phyloP scores from a whole-genome alignment of 2,329 filamentous ascomycete species.

The Alternaria triticina region DNA sequence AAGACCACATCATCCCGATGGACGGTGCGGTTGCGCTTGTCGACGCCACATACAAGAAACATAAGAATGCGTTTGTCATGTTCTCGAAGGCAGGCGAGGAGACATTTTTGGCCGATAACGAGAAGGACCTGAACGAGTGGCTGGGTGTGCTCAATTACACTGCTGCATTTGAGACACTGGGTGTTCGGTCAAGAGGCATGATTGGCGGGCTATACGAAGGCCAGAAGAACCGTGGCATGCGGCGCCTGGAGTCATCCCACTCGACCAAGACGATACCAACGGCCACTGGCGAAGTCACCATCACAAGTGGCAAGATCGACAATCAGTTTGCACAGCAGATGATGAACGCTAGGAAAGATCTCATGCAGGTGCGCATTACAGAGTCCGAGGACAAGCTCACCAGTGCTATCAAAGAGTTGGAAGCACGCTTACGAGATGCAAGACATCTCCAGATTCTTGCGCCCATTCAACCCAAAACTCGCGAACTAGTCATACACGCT shows the following conservation, averaged over 20 bases:
- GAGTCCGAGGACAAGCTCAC: conserved; percentile 83
- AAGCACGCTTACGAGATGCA: conserved; percentile 84
- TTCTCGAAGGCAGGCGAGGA: conserved; percentile 85
- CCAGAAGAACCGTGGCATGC: conserved; percentile 74
- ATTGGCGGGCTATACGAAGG: conserved; percentile 85
- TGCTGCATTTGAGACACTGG: conserved; percentile 89
- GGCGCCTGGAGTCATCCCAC: conserved; percentile 67
- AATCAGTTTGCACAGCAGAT: conserved; percentile 87
- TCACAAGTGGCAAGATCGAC: conserved; percentile 76
- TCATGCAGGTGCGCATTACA: conserved; percentile 82
- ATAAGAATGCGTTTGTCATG: conserved; percentile 94
- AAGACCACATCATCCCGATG: conserved; percentile 90
- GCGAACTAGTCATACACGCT: conserved; percentile 83
- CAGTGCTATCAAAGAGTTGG: conserved; percentile 75
- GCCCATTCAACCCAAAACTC: conserved; percentile 87
- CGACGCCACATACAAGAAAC: conserved; percentile 87
- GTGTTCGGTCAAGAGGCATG: conserved; percentile 87
- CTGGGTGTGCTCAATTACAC: conserved; percentile 95
- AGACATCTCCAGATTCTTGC: conserved; percentile 88
- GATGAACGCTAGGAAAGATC: conserved; percentile 77
- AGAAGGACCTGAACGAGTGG: conserved; percentile 96
- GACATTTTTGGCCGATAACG: conserved; percentile 86
- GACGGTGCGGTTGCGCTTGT: conserved; percentile 88
- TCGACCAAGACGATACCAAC: conserved; percentile 69
- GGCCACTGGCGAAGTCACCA: conserved; percentile 73